phyloP scores from a whole-genome alignment of 768 basidiomycete genomes.

The Naganishia friedmannii region DNA sequence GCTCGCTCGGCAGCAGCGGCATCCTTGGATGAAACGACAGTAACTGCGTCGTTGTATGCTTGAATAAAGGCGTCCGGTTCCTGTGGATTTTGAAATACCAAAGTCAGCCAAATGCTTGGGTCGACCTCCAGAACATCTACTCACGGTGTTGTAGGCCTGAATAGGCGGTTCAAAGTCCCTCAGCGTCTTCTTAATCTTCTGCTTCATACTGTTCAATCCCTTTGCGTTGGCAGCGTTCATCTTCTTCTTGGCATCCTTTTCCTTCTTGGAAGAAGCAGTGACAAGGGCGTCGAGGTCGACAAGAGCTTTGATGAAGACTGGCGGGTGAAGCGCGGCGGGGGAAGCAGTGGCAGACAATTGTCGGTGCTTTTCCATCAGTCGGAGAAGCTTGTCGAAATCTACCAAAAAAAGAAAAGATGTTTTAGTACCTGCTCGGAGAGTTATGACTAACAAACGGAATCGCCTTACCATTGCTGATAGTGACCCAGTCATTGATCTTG shows the following conservation, averaged over 20 bases:
- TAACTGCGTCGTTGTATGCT: conserved; percentile 59
- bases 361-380: conserved; percentile 77
- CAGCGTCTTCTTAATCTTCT: conserved; percentile 84
- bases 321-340: conserved; percentile 72
- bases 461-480: conserved; percentile 74
- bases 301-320: conserved; percentile 48
- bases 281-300: conserved; percentile 71
- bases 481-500: conserved; percentile 96
- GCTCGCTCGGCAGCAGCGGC: conserved; percentile 48
- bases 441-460: not conserved
- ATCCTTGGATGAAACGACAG: conserved; percentile 54
- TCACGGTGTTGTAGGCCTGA: conserved; percentile 72
- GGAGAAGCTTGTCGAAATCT: conserved; percentile 95
- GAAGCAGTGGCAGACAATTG: conserved; percentile 74
- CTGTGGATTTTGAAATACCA: conserved; percentile 53
- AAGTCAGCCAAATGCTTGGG: not conserved
- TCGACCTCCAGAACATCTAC: conserved; percentile 35
- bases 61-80: conserved; percentile 84
- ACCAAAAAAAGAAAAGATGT: not conserved
- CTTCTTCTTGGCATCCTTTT: conserved; percentile 86
- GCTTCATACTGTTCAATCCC: conserved; percentile 94
- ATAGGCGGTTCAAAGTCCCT: conserved; percentile 85
- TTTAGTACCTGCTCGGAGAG: not conserved
- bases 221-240: conserved; percentile 89
- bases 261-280: conserved; percentile 69